Conservation (phyloP, 2,329 filamentous ascomycete genomes). For the Alternaria panax region DNA sequence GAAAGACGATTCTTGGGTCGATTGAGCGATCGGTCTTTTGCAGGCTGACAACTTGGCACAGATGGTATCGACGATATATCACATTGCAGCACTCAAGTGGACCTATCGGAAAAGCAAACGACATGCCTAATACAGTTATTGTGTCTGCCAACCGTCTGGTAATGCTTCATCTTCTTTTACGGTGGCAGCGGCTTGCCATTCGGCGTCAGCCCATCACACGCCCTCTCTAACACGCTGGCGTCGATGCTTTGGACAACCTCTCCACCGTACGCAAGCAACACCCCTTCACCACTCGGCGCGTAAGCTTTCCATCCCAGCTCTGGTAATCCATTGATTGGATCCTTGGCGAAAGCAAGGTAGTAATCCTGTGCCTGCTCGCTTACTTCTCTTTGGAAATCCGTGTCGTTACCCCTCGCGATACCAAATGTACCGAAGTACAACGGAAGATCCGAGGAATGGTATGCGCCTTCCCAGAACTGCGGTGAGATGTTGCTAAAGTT, state of each 20-base stretch:
- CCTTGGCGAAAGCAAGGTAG: constrained; percentile 47
- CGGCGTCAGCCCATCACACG: constrained; percentile 20
- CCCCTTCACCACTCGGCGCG: constrained; percentile 29
- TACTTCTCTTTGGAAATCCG: constrained; percentile 40
- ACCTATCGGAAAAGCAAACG: too few species aligned
- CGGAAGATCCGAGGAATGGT: constrained; percentile 46
- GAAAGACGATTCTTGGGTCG: background rate
- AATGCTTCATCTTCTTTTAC: background rate
- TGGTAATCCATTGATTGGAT: constrained; percentile 40
- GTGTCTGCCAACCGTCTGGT: background rate
- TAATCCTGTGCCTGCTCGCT: constrained; percentile 49
- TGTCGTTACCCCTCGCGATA: constrained; percentile 35
- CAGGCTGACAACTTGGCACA: background rate
- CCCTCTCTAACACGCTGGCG: constrained; percentile 27
- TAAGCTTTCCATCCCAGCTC: constrained; percentile 46
- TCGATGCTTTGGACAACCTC: constrained; percentile 27
- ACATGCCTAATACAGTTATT: background rate
- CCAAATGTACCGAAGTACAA: constrained; percentile 48
- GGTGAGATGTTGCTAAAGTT: constrained; percentile 49
- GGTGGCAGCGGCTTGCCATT: constrained; percentile 16
- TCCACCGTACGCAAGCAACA: constrained; percentile 31
- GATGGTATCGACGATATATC: background rate
- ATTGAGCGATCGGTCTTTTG: background rate
- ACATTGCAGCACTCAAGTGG: background rate
- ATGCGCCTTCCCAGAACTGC: constrained; percentile 46